Evolutionary conservation across 257 asterid species (phyloP).

Genomic region (Solanum habrochaites): DNA sequence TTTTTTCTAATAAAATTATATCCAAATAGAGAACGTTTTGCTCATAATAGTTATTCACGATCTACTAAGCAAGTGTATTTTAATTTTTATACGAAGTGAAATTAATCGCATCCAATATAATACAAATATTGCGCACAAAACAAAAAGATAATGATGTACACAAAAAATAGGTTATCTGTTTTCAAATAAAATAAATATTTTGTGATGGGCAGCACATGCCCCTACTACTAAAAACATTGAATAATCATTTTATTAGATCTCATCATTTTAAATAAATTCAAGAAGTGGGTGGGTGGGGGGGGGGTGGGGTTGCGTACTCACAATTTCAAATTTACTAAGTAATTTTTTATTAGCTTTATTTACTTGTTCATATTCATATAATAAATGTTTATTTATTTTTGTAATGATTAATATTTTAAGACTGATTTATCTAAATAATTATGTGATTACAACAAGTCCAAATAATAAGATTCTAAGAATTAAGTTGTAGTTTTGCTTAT

Average conservation of each 20-base stretch:
- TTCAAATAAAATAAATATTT: background rate
- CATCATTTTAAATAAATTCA: background rate
- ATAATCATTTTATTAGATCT: background rate
- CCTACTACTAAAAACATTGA: background rate
- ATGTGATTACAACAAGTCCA: background rate
- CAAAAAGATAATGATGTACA: background rate
- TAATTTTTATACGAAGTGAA: too few relatives aligned
- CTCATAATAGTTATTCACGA: too few relatives aligned
- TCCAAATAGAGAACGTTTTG: background rate
- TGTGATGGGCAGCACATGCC: background rate
- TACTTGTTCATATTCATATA: background rate
- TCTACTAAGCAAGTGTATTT: too few relatives aligned
- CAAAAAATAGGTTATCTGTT: background rate
- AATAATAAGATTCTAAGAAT: background rate
- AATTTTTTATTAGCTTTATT: too few relatives aligned
- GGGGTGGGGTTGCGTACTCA: background rate
- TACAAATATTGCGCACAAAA: too few relatives aligned
- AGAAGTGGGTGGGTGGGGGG: background rate
- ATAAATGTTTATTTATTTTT: too few relatives aligned
- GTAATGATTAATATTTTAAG: too few relatives aligned
- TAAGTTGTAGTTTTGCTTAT: background rate
- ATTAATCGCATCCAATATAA: too few relatives aligned
- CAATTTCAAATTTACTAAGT: background rate
- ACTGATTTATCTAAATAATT: too few relatives aligned
- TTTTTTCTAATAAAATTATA: background rate